Percentiles rank a stretch among this genome's conserved stretches.
Conservation (phyloP, 2,329 filamentous ascomycete genomes). For the Monosporascus ibericus region DNA sequence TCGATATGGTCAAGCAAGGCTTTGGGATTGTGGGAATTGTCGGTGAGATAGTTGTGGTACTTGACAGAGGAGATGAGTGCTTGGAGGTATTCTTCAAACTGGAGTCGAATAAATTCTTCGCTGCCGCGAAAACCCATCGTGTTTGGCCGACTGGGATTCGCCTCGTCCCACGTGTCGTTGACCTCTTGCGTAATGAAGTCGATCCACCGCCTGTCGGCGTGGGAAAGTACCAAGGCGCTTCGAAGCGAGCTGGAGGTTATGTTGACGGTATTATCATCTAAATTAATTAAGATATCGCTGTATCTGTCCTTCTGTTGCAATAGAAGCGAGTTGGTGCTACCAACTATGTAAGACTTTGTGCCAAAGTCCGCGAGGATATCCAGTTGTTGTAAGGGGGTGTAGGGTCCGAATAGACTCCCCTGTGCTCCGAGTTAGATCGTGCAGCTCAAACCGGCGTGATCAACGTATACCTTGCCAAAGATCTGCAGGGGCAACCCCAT, state of each 20-base stretch:
- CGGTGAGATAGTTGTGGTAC: conserved; percentile 66
- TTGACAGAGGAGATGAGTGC: conserved; percentile 84
- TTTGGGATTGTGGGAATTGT: conserved; percentile 50
- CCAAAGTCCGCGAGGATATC: conserved; percentile 89
- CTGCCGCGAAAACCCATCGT: conserved; percentile 92
- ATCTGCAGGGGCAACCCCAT: conserved; percentile 94
- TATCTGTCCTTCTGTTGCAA: conserved; percentile 93
- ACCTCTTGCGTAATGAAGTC: conserved; percentile 91
- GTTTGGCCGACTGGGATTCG: conserved; percentile 82
- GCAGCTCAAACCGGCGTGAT: not conserved
- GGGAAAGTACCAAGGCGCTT: conserved; percentile 69
- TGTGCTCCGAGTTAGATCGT: conserved; percentile 26
- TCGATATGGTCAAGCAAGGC: conserved; percentile 61
- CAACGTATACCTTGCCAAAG: conserved; percentile 70
- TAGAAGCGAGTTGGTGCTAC: conserved; percentile 90
- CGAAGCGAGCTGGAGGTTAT: conserved; percentile 77
- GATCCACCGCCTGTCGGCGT: conserved; percentile 90
- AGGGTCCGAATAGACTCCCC: conserved; percentile 92
- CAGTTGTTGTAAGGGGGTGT: conserved; percentile 92
- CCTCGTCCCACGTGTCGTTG: conserved; percentile 93
- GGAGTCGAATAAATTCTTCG: conserved; percentile 93
- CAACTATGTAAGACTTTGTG: conserved; percentile 95
- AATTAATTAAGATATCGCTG: conserved; percentile 91
- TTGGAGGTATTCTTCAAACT: conserved; percentile 95
- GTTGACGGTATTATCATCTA: conserved; percentile 82